Evolutionary conservation across 352 stramenopile genomes (phyloP).

Genomic region (Globisporangium iwayamae): DNA sequence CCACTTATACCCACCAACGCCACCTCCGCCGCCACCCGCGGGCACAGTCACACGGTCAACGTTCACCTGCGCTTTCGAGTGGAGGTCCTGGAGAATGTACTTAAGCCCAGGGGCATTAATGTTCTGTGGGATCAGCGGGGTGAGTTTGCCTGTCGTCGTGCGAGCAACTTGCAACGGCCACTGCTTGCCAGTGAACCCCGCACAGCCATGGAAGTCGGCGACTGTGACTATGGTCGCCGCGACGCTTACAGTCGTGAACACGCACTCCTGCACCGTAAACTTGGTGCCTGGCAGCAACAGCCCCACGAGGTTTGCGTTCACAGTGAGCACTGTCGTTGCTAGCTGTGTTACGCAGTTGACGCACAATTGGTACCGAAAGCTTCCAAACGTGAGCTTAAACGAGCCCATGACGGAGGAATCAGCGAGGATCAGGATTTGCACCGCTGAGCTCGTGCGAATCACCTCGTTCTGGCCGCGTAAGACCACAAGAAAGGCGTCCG

Average conservation of each 20-base stretch:
- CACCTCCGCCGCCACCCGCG: constrained; percentile 12
- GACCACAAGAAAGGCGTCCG: constrained; percentile 90
- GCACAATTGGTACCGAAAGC: constrained; percentile 52
- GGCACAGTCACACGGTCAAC: constrained; percentile 30
- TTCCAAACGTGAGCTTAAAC: constrained; percentile 76
- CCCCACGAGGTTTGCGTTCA: constrained; percentile 59
- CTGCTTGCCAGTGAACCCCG: constrained; percentile 34
- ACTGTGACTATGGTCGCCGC: constrained; percentile 48
- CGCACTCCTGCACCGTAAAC: constrained; percentile 67
- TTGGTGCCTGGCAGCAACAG: constrained; percentile 49
- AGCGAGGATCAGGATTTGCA: constrained; percentile 59
- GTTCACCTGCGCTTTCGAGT: constrained; percentile 32
- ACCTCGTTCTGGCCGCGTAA: constrained; percentile 65
- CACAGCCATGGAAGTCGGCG: constrained; percentile 51
- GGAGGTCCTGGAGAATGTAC: constrained; percentile 63
- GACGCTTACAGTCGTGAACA: constrained; percentile 56
- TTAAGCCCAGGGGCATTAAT: constrained; percentile 52
- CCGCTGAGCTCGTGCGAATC: constrained; percentile 86
- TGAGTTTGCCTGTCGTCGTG: constrained; percentile 32
- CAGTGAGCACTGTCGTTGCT: constrained; percentile 42
- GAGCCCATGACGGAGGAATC: constrained; percentile 29
- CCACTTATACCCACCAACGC: constrained; percentile 72
- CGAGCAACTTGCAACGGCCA: constrained; percentile 40
- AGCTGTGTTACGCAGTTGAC: constrained; percentile 52
- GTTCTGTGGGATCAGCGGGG: constrained; percentile 55